Percentiles rank a stretch among this genome's conserved stretches.
phyloP scores from a whole-genome alignment of 495 filamentous ascomycete species.

The Tuber calosporum region DNA sequence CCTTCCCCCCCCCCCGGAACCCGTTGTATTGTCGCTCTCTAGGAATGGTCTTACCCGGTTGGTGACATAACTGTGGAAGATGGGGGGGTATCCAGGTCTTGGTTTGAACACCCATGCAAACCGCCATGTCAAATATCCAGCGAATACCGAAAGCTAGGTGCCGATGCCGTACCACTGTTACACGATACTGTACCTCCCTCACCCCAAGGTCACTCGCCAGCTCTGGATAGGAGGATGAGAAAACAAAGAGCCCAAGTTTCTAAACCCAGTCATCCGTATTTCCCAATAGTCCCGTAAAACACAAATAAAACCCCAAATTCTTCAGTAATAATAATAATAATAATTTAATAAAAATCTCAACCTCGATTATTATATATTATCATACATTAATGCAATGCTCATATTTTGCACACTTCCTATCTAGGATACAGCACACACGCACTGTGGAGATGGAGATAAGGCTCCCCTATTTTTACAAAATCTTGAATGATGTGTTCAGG shows the following conservation, averaged over 20 bases:
- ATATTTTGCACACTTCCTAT: background rate
- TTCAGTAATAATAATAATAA: background rate
- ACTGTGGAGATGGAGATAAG: no score
- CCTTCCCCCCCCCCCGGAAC: background rate
- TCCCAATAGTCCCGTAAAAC: background rate
- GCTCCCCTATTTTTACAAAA: no score
- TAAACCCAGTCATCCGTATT: background rate
- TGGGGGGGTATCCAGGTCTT: no score
- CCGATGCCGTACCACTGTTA: no score
- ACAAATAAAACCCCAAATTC: background rate
- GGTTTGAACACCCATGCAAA: background rate
- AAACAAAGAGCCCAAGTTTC: background rate
- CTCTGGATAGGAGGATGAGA: background rate
- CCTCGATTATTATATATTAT: no score
- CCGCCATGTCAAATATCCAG: background rate
- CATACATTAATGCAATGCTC: background rate
- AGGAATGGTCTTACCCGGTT: background rate
- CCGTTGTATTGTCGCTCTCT: background rate
- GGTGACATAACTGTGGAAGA: no score
- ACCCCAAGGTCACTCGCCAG: background rate
- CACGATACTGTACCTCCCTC: background rate
- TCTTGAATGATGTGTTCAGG: no score
- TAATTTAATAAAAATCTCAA: background rate
- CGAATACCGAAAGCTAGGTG: background rate
- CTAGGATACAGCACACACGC: background rate